These are phyloP conservation scores for Leptographium galeiforme DNA, from an alignment of 2,329 filamentous ascomycete genomes.

Conservation along the genomic window DNA sequence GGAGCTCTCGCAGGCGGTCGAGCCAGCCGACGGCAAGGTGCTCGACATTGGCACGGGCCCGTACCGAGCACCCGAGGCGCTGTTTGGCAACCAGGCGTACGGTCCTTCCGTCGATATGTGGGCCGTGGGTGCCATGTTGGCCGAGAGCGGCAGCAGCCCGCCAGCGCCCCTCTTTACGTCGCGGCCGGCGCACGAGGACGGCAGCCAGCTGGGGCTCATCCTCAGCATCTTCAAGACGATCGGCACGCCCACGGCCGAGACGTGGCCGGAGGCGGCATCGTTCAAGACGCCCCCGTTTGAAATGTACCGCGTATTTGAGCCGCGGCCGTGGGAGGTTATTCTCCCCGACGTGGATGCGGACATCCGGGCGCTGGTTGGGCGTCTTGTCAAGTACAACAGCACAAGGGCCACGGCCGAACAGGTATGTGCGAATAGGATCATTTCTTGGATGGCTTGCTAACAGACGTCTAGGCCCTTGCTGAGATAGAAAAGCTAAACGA, in stretches of 20 bases:
- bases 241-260: constrained; percentile 67
- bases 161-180: constrained; percentile 67
- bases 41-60: constrained; percentile 87
- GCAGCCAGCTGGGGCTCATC: constrained; percentile 83
- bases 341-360: constrained; percentile 45
- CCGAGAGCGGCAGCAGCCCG: constrained; percentile 50
- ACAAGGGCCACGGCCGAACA: constrained; percentile 52
- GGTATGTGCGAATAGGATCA: constrained; percentile 20
- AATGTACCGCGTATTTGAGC: constrained; percentile 67
- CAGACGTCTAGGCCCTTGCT: constrained; percentile 1
- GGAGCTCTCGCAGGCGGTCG: constrained; percentile 39
- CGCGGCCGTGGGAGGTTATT: constrained; percentile 54
- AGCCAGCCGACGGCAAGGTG: constrained; percentile 58
- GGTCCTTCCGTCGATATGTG: constrained; percentile 69
- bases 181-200: constrained; percentile 57
- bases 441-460: not conserved
- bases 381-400: constrained; percentile 61
- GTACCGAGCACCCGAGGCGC: constrained; percentile 76
- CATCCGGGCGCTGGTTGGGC: constrained; percentile 52
- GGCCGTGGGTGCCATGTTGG: constrained; percentile 72
- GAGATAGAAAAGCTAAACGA: not conserved
- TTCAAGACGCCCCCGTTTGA: constrained; percentile 74
- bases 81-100: constrained; percentile 75
- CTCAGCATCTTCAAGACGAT: constrained; percentile 85
- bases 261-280: constrained; percentile 65